phyloP scores from a whole-genome alignment of 2,329 filamentous ascomycete genomes.

The Penicillium sp. region DNA sequence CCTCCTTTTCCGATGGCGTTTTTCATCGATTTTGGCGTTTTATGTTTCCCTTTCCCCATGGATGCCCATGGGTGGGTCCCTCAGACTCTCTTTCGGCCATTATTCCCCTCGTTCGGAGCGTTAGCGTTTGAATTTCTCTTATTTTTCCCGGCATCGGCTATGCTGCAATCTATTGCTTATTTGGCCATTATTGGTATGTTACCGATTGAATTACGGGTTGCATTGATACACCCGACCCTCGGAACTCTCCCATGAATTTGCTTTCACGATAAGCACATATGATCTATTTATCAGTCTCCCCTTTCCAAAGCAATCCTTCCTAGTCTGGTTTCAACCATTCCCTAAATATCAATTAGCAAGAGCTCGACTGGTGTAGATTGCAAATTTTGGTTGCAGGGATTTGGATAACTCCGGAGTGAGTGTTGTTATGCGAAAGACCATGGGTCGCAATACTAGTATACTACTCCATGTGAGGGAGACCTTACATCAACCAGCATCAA shows the following conservation, averaged over 20 bases:
- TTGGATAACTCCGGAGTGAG: too few species aligned
- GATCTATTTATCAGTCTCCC: background rate
- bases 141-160: constrained; percentile 4
- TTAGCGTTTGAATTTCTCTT: constrained; percentile 7
- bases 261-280: background rate
- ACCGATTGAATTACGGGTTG: background rate
- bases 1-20: background rate
- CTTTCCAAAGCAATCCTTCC: background rate
- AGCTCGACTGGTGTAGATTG: background rate
- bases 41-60: background rate
- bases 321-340: background rate
- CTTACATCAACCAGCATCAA: too few species aligned
- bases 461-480: too few species aligned
- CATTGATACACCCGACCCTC: constrained; percentile 3
- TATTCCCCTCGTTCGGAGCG: constrained; percentile 22
- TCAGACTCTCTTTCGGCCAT: constrained; percentile 9
- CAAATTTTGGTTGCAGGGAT: background rate
- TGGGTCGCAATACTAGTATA: too few species aligned
- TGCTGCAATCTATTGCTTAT: background rate
- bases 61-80: constrained; percentile 3
- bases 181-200: constrained; percentile 5
- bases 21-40: background rate
- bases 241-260: background rate
- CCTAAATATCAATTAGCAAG: background rate
- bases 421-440: too few species aligned